These are phyloP conservation scores for Jatropha podagrica DNA, from an alignment of 441 rosid species.

Conservation along the genomic window DNA sequence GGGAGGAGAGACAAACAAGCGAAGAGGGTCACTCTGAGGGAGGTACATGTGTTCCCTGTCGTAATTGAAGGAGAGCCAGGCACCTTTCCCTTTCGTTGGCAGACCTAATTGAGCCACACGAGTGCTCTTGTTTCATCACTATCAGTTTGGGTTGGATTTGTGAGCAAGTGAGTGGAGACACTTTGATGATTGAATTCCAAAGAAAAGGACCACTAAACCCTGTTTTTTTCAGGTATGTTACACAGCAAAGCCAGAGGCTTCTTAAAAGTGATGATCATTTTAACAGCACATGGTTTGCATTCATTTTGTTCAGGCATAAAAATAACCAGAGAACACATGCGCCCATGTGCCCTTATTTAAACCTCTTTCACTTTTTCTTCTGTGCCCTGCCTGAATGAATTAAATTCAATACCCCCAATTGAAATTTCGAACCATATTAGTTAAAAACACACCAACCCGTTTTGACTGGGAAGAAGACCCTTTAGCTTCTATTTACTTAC, in stretches of 20 bases:
- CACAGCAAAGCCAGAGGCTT: not conserved
- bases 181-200: slow-evolving; percentile 16
- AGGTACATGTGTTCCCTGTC: slow-evolving; percentile 12
- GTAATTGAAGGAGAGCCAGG: slow-evolving; percentile 13
- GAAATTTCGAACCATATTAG: not conserved
- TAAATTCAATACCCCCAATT: not conserved
- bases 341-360: slow-evolving; percentile 44
- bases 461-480: too few relatives aligned
- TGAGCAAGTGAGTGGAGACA: not conserved
- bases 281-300: slow-evolving; percentile 34
- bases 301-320: slow-evolving; percentile 31
- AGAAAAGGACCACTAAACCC: slow-evolving; percentile 15
- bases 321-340: slow-evolving; percentile 32
- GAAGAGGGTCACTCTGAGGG: not conserved
- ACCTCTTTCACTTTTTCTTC: not conserved
- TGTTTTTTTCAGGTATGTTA: too few relatives aligned
- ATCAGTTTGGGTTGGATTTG: slow-evolving; percentile 22
- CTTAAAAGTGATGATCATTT: not conserved
- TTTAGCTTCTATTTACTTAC: not conserved
- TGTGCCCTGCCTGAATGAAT: too few relatives aligned
- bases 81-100: slow-evolving; percentile 27
- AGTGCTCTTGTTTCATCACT: slow-evolving; percentile 34
- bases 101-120: slow-evolving; percentile 32
- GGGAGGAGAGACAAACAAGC: not conserved
- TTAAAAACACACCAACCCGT: too few relatives aligned